A percentile compares a stretch with the other conserved stretches of the same genome.
Evolutionary conservation across 805 yeast species (phyloP).

Genomic region (Kodamaea kaohsiungensis): DNA sequence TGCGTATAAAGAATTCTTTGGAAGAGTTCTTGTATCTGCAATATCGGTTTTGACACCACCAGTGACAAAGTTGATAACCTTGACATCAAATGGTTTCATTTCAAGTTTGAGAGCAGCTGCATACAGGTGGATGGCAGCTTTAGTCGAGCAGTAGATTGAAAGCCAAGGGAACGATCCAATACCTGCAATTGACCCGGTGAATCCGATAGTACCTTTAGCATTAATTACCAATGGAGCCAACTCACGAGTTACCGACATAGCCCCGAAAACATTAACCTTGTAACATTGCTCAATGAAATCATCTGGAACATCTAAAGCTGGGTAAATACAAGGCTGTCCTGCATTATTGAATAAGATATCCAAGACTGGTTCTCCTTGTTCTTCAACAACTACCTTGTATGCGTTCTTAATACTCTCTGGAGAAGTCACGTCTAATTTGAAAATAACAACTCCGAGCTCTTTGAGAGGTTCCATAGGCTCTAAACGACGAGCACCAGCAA

Average conservation of each 20-base stretch:
- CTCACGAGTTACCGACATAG: conserved; percentile 62
- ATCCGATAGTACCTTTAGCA: conserved; percentile 67
- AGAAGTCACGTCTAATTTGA: conserved; percentile 60
- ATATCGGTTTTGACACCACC: conserved; percentile 77
- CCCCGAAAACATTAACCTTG: conserved; percentile 71
- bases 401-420: conserved; percentile 47
- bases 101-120: conserved; percentile 65
- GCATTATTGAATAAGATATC: conserved; percentile 76
- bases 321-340: conserved; percentile 73
- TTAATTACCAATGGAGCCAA: conserved; percentile 55
- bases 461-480: conserved; percentile 57
- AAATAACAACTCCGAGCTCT: conserved; percentile 44
- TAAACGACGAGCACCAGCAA: conserved; percentile 72
- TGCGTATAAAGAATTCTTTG: conserved; percentile 54
- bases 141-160: conserved; percentile 63
- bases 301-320: conserved; percentile 67
- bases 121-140: conserved; percentile 77
- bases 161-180: conserved; percentile 69
- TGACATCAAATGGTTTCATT: conserved; percentile 69
- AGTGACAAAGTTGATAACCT: conserved; percentile 67
- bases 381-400: conserved; percentile 36
- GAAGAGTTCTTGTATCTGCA: conserved; percentile 58
- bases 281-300: conserved; percentile 52
- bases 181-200: conserved; percentile 76
- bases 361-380: conserved; percentile 36